phyloP scores from a whole-genome alignment of 306 rosid species.

The Betula pendula region DNA sequence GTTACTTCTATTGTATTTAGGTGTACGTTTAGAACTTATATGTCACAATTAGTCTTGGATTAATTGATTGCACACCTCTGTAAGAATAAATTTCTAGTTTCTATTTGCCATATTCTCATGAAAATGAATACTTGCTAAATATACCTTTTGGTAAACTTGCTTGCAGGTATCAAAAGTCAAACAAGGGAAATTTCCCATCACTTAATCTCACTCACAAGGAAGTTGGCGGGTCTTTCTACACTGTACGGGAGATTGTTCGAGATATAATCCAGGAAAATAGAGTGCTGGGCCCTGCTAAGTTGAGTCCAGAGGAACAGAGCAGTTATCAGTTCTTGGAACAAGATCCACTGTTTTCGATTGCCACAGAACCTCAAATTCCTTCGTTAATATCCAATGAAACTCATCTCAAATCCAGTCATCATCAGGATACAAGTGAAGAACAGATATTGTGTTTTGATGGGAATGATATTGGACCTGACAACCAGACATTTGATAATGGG shows the following conservation, averaged over 20 bases:
- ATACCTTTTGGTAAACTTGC: slow-evolving; percentile 28
- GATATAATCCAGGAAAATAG: slow-evolving; percentile 95
- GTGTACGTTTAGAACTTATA: background rate
- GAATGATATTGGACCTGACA: slow-evolving; percentile 16
- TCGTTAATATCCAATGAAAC: slow-evolving; percentile 39
- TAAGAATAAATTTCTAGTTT: slow-evolving; percentile 1
- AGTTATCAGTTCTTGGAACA: slow-evolving; percentile 46
- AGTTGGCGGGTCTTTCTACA: slow-evolving; percentile 98
- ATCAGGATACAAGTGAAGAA: slow-evolving; percentile 35
- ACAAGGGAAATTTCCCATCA: slow-evolving; percentile 89
- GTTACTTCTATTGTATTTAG: background rate
- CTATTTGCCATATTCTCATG: background rate
- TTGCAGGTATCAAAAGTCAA: slow-evolving; percentile 71
- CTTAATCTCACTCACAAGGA: slow-evolving; percentile 91
- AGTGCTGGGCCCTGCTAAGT: slow-evolving; percentile 89
- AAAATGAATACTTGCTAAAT: slow-evolving; percentile 5
- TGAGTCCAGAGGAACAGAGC: slow-evolving; percentile 42
- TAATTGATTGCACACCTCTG: background rate
- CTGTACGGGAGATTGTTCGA: slow-evolving; percentile 93
- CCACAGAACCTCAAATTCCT: slow-evolving; percentile 48
- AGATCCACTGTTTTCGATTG: slow-evolving; percentile 69
- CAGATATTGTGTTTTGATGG: slow-evolving; percentile 41
- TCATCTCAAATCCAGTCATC: slow-evolving; percentile 26
- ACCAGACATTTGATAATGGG: slow-evolving; percentile 28
- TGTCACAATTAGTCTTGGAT: background rate